A percentile compares a stretch with the other conserved stretches of the same genome.
These are phyloP conservation scores for Sugiyamaella novakii DNA, from an alignment of 1,139 yeast species.

Conservation along the genomic window DNA sequence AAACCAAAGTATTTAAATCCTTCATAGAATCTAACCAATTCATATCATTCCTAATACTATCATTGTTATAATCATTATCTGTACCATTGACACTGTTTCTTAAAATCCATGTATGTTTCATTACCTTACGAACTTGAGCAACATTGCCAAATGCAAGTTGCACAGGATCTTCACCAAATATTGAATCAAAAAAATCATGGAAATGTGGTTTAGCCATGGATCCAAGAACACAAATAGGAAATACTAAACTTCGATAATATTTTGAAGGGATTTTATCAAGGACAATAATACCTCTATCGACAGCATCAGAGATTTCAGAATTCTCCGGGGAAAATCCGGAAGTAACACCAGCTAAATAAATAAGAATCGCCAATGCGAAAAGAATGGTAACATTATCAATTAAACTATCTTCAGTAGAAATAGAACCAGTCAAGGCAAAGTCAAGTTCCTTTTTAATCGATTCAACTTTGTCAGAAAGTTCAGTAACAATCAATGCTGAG, in stretches of 20 bases:
- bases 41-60: constrained; percentile 5
- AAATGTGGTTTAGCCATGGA: constrained; percentile 20
- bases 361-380: constrained; percentile 23
- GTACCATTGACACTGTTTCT: constrained; percentile 12
- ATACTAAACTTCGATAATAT: constrained; percentile 24
- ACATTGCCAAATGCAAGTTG: constrained; percentile 23
- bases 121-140: constrained; percentile 16
- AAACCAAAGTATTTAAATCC: constrained; percentile 18
- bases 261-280: constrained; percentile 20
- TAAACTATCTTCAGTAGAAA: constrained; percentile 15
- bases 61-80: constrained; percentile 2
- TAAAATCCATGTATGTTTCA: constrained; percentile 23
- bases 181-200: constrained; percentile 13
- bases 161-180: constrained; percentile 19
- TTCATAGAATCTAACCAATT: constrained; percentile 24
- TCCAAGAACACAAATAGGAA: constrained; percentile 23
- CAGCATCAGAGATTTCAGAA: constrained; percentile 21
- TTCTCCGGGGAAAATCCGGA: constrained; percentile 24
- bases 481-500: constrained; percentile 11
- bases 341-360: constrained; percentile 22
- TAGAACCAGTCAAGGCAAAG: constrained; percentile 16
- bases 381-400: constrained; percentile 21
- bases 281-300: constrained; percentile 18
- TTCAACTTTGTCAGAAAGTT: constrained; percentile 7
- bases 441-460: constrained; percentile 17